These are phyloP conservation scores for Spinacia oleracea DNA, from an alignment of 179 eudicot species.

Conservation along the genomic window DNA sequence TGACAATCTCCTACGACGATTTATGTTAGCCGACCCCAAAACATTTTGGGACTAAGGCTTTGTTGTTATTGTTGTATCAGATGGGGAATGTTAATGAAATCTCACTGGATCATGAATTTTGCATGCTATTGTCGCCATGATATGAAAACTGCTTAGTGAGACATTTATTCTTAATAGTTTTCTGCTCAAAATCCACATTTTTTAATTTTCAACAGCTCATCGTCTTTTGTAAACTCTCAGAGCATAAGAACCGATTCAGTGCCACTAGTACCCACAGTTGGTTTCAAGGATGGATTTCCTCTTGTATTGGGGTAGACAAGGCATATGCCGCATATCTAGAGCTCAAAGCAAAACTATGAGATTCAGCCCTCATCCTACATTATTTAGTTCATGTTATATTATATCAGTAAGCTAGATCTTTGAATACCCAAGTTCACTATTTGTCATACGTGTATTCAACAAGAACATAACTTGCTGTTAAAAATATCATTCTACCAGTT, in stretches of 20 bases:
- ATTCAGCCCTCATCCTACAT: neutral
- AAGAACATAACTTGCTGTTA: neutral
- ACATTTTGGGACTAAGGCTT: too few species aligned
- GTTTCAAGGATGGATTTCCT: neutral
- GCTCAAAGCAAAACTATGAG: neutral
- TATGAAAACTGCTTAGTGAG: neutral
- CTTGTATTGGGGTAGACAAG: neutral
- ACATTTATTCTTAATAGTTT: too few species aligned
- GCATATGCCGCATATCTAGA: neutral
- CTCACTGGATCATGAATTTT: neutral
- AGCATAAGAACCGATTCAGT: neutral
- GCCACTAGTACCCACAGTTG: neutral
- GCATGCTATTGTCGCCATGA: neutral
- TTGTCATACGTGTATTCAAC: neutral
- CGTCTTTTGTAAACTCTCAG: neutral
- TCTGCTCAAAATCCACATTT: neutral
- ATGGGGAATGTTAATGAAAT: neutral
- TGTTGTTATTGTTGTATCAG: too few species aligned
- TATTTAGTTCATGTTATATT: neutral
- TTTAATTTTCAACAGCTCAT: slow-evolving; percentile 1
- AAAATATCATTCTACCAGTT: neutral
- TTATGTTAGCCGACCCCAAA: too few species aligned
- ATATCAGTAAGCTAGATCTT: neutral
- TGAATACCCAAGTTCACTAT: neutral
- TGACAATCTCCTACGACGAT: too few species aligned